A percentile compares a stretch with the other conserved stretches of the same genome.
Conservation (phyloP, 352 stramenopile genomes). For the Elongisporangium anandrum region DNA sequence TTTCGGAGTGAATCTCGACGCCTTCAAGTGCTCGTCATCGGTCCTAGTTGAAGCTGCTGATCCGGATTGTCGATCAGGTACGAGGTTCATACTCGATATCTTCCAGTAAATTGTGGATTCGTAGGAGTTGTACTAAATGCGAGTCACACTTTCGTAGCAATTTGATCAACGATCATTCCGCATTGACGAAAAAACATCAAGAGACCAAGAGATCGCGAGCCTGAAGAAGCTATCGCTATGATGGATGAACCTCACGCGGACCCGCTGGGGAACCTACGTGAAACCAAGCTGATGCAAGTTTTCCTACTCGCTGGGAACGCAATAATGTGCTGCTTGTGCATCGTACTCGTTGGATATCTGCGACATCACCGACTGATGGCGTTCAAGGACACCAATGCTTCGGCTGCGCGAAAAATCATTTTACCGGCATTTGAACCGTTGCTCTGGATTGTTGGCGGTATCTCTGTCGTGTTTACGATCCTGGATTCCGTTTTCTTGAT, state of each 20-base stretch:
- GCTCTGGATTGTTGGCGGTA: conserved; percentile 31
- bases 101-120: neutral
- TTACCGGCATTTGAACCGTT: conserved; percentile 46
- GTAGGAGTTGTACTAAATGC: neutral
- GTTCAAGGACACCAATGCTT: conserved; percentile 20
- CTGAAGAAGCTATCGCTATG: neutral
- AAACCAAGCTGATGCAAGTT: conserved; percentile 24
- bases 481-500: conserved; percentile 27
- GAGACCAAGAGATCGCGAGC: neutral
- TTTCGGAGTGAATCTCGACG: neutral
- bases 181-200: neutral
- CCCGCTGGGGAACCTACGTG: conserved; percentile 1
- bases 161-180: neutral
- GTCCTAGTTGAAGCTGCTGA: neutral
- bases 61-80: neutral
- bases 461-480: conserved; percentile 21
- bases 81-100: neutral
- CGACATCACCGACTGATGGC: conserved; percentile 34
- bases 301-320: conserved; percentile 35
- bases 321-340: conserved; percentile 25
- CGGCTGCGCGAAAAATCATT: conserved; percentile 41
- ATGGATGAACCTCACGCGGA: neutral
- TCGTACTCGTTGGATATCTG: conserved; percentile 36
- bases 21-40: neutral
- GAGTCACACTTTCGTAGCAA: neutral